These are phyloP conservation scores for Dactylellina cionopaga DNA, from an alignment of 2,329 filamentous ascomycete genomes.

Conservation along the genomic window DNA sequence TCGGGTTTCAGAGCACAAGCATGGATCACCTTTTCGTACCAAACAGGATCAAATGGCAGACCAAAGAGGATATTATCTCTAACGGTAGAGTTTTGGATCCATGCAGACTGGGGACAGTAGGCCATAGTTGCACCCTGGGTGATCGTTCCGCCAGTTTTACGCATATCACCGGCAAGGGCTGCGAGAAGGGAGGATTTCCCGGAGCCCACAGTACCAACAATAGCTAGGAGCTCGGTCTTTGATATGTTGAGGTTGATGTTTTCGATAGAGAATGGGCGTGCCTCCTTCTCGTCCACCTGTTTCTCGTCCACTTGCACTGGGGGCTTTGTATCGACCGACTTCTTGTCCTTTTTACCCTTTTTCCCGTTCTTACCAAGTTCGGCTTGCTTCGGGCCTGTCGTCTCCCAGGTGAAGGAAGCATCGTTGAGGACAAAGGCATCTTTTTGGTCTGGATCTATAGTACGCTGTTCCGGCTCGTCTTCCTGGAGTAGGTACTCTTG, in stretches of 20 bases:
- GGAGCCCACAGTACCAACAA: conserved; percentile 89
- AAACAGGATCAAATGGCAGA: conserved; percentile 89
- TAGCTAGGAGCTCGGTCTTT: conserved; percentile 90
- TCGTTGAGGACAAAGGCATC: conserved; percentile 58
- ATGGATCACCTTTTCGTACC: conserved; percentile 63
- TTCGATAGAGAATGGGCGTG: conserved; percentile 91
- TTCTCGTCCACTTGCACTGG: conserved; percentile 59
- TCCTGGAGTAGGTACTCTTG: conserved; percentile 88
- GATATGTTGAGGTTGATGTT: conserved; percentile 88
- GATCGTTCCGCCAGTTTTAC: conserved; percentile 86
- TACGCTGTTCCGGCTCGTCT: conserved; percentile 64
- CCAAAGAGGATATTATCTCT: conserved; percentile 98
- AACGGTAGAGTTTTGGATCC: conserved; percentile 98
- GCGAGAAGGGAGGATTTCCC: conserved; percentile 95
- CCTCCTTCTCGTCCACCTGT: conserved; percentile 62
- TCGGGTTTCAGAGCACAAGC: conserved; percentile 60
- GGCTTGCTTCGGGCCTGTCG: conserved; percentile 73
- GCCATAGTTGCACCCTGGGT: conserved; percentile 83
- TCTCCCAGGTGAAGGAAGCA: conserved; percentile 89
- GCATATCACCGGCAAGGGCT: conserved; percentile 87
- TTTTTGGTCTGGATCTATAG: conserved; percentile 57
- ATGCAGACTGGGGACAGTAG: conserved; percentile 90
- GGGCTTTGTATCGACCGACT: conserved; percentile 79
- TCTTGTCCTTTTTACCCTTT: conserved; percentile 86
- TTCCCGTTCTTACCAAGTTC: conserved; percentile 86